Evolutionary conservation across 2,329 filamentous ascomycete genomes (phyloP), one percentile per base, ranked within the genome.

Genomic region (Ceratocystis cubensis): DNA sequence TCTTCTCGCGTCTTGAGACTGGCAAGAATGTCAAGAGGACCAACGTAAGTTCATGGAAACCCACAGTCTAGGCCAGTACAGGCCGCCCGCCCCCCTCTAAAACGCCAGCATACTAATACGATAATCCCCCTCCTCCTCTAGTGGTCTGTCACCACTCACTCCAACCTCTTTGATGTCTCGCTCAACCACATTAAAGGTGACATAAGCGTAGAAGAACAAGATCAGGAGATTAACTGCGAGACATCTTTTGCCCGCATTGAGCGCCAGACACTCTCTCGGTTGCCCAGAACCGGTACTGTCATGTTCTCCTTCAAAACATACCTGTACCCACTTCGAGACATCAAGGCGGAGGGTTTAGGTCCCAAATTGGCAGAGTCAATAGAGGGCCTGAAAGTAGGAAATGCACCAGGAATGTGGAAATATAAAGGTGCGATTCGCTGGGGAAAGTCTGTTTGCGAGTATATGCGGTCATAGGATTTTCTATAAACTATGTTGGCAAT

Each of bases 221-320:
- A 76, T 8, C 72, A 75, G 30, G 71, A 75, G 0, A 72, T 80
- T 1, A 75, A 79, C 30, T 73, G 78, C 0, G 72, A 76, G 3
- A 72, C 74, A 75, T 72, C 75, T 5, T 73, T 72, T 61, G 69
- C 80, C 4, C 75, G 80, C 30, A 76, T 79, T 37, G 81, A 84
- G 71, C 73, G 82, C 15, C 81, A 84, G 70, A 81, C 80, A 0
- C 69, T 83, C 37, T 80, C 76, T 1, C 75, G 81, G 1, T 74
- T 84, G 6, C 81, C 81, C 0, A 70, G 75, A 66, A 80, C 78
- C 0, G 71, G 72, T 2, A 78, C 78, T 0, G 72, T 83, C 1
- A 71, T 83, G 13, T 84, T 84, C 71, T 80, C 80, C 8, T 82
- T 84, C 75, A 83, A 83, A 73, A 82, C 81, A 0, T 82, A 82